Evolutionary conservation across 768 basidiomycete species (phyloP), one percentile per base, ranked within the genome.

Genomic region (Serendipita vermifera): DNA sequence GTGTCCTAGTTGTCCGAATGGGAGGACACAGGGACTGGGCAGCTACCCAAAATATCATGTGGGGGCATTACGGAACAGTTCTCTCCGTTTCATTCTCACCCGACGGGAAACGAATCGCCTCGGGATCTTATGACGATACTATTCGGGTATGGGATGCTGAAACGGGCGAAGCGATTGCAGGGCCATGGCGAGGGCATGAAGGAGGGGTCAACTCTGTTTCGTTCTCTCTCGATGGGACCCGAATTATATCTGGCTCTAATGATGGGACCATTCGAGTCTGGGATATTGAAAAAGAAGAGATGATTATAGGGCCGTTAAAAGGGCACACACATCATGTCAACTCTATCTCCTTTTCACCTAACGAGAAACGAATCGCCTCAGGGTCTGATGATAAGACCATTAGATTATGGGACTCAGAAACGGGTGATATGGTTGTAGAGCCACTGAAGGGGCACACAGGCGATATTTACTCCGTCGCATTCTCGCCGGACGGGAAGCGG

Each of bases 401-500:
- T 4, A 22, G 41, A 35, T 56, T 62, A 13, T 62, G 62, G 61
- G 27, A 60, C 57, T 55, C 63, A 35, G 59, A 64, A 46, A 62
- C 64, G 24, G 66, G 64, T 7, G 51, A 60, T 31, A 41, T 65
- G 53, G 58, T 64, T 58, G 51, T 58, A 5, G 56, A 56, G 14
- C 58, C 61, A 5, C 26, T 65, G 17, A 57, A 61, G 46, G 64
- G 62, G 13, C 66, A 64, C 57, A 38, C 3, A 13, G 56, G 43
- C 24, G 55, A 29, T 24, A 59, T 67, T 9, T 46, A 38, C 7
- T 58, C 64, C 27, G 59, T 62, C 3, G n/a, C n/a, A n/a, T n/a
- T n/a, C n/a, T n/a, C n/a, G n/a, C n/a, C n/a, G n/a, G n/a, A n/a
- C n/a, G n/a, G n/a, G n/a, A n/a, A n/a, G n/a, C n/a, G n/a, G n/a